Evolutionary conservation across 768 basidiomycete species (phyloP).

Genomic region (Auriscalpium microsporum): DNA sequence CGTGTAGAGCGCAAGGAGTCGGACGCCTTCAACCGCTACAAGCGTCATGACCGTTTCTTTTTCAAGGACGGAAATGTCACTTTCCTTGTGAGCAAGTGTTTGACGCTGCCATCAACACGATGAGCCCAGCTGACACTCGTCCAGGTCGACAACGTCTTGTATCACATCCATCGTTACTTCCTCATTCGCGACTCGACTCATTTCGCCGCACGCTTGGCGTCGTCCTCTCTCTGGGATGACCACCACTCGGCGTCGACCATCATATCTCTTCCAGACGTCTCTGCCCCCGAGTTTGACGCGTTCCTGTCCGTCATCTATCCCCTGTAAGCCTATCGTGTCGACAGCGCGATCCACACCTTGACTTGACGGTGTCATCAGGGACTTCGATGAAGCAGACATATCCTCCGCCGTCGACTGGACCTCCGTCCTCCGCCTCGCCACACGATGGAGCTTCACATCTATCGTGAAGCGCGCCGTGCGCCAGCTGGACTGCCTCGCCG

Average conservation of each 20-base stretch:
- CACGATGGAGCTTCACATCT: constrained; percentile 23
- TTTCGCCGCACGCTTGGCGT: background rate
- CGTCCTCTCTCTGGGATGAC: background rate
- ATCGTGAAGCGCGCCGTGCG: constrained; percentile 16
- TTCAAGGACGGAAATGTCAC: background rate
- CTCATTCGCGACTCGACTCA: constrained; percentile 23
- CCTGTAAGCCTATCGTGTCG: background rate
- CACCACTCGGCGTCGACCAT: background rate
- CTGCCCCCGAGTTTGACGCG: background rate
- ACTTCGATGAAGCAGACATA: constrained; percentile 6
- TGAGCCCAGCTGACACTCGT: background rate
- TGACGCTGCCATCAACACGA: background rate
- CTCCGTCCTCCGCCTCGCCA: constrained; percentile 20
- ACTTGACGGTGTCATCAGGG: constrained; percentile 3
- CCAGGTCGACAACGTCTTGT: constrained; percentile 10
- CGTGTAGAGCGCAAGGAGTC: too few relatives aligned
- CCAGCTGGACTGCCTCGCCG: background rate
- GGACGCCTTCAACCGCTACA: too few relatives aligned
- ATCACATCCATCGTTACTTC: constrained; percentile 19
- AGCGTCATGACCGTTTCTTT: background rate
- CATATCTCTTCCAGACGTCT: background rate
- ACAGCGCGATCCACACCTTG: background rate
- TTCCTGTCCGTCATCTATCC: constrained; percentile 1
- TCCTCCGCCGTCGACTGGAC: constrained; percentile 20
- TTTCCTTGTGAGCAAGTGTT: background rate